A percentile compares a stretch with the other conserved stretches of the same genome.
Evolutionary conservation across 1,284 basidiomycete species (phyloP).

Genomic region (Taiwanofungus camphoratus): DNA sequence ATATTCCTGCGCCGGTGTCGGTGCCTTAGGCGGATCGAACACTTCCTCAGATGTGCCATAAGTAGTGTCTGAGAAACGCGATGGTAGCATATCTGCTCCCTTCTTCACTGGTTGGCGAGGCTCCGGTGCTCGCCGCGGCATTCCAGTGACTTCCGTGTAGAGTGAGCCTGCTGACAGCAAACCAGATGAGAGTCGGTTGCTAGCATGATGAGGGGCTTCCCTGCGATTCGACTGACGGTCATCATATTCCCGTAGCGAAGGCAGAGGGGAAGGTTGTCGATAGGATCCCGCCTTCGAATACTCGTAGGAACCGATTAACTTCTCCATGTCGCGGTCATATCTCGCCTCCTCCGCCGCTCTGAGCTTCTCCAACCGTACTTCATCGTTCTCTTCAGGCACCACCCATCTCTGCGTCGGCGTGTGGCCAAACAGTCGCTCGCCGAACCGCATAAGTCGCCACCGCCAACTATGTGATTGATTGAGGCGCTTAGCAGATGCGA

Average conservation of each 20-base stretch:
- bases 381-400: conserved; percentile 28
- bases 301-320: conserved; percentile 47
- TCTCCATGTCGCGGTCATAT: conserved; percentile 40
- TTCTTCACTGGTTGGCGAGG: conserved; percentile 61
- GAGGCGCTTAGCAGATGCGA: conserved; percentile 56
- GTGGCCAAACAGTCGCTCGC: conserved; percentile 52
- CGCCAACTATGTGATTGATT: conserved; percentile 45
- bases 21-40: conserved; percentile 23
- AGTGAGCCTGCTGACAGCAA: conserved; percentile 48
- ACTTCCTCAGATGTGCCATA: conserved; percentile 24
- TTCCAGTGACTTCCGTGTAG: conserved; percentile 64
- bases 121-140: conserved; percentile 51
- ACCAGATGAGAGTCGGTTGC: conserved; percentile 22
- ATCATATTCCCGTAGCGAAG: conserved; percentile 21
- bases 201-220: conserved; percentile 11
- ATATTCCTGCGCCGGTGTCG: conserved; percentile 58
- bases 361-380: conserved; percentile 38
- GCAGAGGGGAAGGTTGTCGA: conserved; percentile 32
- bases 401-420: conserved; percentile 26
- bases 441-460: conserved; percentile 46
- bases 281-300: conserved; percentile 33
- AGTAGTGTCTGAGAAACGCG: conserved; percentile 43
- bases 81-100: conserved; percentile 31
- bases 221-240: conserved; percentile 4
- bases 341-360: conserved; percentile 44